Evolutionary conservation across 2,329 filamentous ascomycete genomes (phyloP), one percentile per base, ranked within the genome.

Genomic region (Aspergillus sojae): DNA sequence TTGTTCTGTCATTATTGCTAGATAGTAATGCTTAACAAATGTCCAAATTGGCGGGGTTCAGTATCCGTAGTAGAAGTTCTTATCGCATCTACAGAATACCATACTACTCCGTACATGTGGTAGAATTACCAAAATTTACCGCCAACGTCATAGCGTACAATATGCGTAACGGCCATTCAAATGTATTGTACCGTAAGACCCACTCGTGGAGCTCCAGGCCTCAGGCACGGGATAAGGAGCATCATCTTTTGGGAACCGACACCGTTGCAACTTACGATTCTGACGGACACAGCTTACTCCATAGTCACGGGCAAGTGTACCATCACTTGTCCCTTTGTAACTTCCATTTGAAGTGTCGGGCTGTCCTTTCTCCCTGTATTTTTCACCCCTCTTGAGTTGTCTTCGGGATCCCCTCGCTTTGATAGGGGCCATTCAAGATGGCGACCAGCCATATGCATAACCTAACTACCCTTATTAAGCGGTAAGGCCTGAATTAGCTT

Each of bases 381-480:
- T 32, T 77, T 77, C 2, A 32, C 12, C n/a, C 39, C 48, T 58
- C 19, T 30, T 26, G n/a, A 39, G 50, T 60, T 52, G 26, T 60
- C 57, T 41, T 45, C 45, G 23, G 57, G 53, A 52, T 46, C 48
- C 30, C 59, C 62, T 65, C 65, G 58, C 61, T 52, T 61, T 16
- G 28, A 43, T 30, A 64, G 58, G 63, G 65, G 59, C 60, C 62
- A 41, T 61, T 62, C 68, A 76, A 70, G 61, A 94, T 94, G 91
- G 87, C 90, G 69, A 82, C 88, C 67, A 91, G 86, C 81, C 92
- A 93, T 74, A 97, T 98, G 93, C 90, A 98, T 81, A 98, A 97
- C 78, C 83, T 99, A 67, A 96, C 93, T 41, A 99, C 95, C 60
- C 88, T 99, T 74, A 97, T 99, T 83, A 99, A 99, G 87, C 89